Evolutionary conservation across 306 rosid genomes (phyloP).

Genomic region (Styphnolobium japonicum): DNA sequence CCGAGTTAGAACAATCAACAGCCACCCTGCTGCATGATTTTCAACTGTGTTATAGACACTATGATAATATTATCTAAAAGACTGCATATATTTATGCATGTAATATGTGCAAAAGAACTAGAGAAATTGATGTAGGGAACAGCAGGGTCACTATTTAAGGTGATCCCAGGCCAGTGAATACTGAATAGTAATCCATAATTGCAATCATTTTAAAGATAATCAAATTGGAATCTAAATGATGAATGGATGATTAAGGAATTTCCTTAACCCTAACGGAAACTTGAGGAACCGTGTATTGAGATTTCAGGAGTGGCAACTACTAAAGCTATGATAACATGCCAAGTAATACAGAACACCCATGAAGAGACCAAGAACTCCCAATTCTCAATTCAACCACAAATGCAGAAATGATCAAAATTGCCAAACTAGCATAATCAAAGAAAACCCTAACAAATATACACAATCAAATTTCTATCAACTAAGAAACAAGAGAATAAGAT

Average conservation of each 20-base stretch:
- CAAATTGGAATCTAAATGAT: not conserved
- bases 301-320: not conserved
- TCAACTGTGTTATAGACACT: not conserved
- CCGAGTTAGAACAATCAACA: not conserved
- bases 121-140: not conserved
- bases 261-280: not conserved
- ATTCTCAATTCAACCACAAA: not conserved
- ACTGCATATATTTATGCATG: not conserved
- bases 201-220: not conserved
- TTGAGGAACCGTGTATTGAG: not conserved
- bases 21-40: not conserved
- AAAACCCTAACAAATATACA: not conserved
- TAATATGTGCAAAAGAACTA: not conserved
- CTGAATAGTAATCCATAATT: not conserved
- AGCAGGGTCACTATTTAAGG: not conserved
- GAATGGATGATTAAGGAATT: not conserved
- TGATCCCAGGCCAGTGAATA: not conserved
- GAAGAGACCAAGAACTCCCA: not conserved
- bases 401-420: not conserved
- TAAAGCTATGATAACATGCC: not conserved
- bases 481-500: not conserved
- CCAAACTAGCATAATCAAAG: not conserved
- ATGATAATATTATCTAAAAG: not conserved
- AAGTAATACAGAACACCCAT: not conserved
- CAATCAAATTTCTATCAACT: not conserved